phyloP scores from a whole-genome alignment of 176 grass and related monocot genomes.

The Lolium perenne region DNA sequence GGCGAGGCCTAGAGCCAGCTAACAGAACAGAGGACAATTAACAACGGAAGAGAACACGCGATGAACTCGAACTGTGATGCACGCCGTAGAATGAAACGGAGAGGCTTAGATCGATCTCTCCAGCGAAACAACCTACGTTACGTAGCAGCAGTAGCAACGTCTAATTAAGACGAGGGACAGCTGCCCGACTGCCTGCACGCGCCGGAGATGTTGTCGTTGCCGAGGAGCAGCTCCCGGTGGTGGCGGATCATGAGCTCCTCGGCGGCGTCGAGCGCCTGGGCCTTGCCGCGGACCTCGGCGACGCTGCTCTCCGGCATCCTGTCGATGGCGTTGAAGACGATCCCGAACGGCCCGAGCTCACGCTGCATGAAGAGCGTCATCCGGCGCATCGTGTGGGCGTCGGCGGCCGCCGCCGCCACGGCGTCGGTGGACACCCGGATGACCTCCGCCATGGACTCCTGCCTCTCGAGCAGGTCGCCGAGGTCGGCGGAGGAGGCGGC shows the following conservation, averaged over 20 bases:
- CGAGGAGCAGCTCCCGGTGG: background rate
- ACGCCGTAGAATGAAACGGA: too few relatives aligned
- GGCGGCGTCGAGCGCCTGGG: background rate
- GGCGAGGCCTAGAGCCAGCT: too few relatives aligned
- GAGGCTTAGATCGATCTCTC: too few relatives aligned
- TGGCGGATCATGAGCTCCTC: background rate
- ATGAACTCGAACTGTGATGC: too few relatives aligned
- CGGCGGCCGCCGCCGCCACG: background rate
- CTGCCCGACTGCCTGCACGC: background rate
- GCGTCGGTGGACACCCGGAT: too few relatives aligned
- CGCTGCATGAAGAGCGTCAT: background rate
- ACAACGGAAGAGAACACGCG: too few relatives aligned
- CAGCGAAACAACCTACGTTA: too few relatives aligned
- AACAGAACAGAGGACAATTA: too few relatives aligned
- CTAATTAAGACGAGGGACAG: background rate
- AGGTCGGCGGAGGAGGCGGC: background rate
- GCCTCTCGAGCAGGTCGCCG: background rate
- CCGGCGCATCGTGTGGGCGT: background rate
- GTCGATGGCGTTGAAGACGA: background rate
- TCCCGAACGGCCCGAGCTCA: background rate
- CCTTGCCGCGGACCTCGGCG: background rate
- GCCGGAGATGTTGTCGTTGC: background rate
- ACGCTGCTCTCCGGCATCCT: background rate
- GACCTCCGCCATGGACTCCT: background rate
- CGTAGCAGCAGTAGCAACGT: too few relatives aligned